Conservation (phyloP, 2,329 filamentous ascomycete species). For the Fusarium piperis region DNA sequence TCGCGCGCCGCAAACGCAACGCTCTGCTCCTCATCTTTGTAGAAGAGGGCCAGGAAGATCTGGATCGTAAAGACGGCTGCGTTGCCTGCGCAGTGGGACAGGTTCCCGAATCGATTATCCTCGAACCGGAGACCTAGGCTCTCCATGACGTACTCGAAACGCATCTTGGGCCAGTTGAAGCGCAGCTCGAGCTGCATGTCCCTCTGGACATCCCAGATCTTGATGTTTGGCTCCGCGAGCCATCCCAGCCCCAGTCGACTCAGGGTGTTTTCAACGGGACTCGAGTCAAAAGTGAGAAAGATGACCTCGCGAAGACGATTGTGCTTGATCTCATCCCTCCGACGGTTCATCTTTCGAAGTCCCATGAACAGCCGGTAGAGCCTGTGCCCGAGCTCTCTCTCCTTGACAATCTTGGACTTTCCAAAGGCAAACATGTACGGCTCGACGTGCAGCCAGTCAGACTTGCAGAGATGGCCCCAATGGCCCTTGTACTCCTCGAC, state of each 20-base stretch:
- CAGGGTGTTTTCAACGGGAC: background rate
- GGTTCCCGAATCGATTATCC: conserved; percentile 26
- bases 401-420: conserved; percentile 11
- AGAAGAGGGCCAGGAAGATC: conserved; percentile 14
- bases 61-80: conserved; percentile 24
- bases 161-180: conserved; percentile 1
- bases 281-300: conserved; percentile 15
- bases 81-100: conserved; percentile 22
- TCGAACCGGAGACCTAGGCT: conserved; percentile 25
- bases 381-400: background rate
- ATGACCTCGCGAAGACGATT: conserved; percentile 12
- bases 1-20: conserved; percentile 1
- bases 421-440: conserved; percentile 28
- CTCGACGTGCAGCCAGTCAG: background rate
- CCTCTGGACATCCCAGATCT: conserved; percentile 15
- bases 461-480: conserved; percentile 9
- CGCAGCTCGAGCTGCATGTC: conserved; percentile 8
- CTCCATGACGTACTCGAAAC: conserved; percentile 24
- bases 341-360: conserved; percentile 13
- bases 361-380: background rate
- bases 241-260: conserved; percentile 7
- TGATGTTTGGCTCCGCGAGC: background rate
- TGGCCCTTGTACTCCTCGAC: conserved; percentile 17
- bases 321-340: background rate
- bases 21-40: conserved; percentile 11